A percentile compares a stretch with the other conserved stretches of the same genome.
phyloP scores from a whole-genome alignment of 2,329 filamentous ascomycete genomes.

The Neofusicoccum ribis region DNA sequence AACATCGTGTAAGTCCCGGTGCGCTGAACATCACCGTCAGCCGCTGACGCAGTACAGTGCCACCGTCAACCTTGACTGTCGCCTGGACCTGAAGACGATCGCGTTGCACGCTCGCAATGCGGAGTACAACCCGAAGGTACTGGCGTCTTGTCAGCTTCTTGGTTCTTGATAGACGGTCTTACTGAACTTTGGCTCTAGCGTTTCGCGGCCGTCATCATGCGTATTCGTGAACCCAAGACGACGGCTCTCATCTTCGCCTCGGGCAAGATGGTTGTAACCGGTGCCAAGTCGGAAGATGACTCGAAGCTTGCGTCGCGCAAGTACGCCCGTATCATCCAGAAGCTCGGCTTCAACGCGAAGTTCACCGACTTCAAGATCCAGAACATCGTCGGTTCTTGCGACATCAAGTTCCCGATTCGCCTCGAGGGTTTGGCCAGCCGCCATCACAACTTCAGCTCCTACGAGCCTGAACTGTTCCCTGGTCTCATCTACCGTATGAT shows the following conservation, averaged over 20 bases:
- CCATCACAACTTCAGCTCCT: slow-evolving; percentile 99
- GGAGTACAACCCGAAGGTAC: slow-evolving; percentile 97
- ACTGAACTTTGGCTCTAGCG: slow-evolving; percentile 60
- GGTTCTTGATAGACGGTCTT: slow-evolving; percentile 32
- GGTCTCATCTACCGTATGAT: slow-evolving; percentile 99
- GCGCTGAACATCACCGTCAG: slow-evolving; percentile 25
- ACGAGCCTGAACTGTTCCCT: slow-evolving; percentile 97
- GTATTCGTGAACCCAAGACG: slow-evolving; percentile 98
- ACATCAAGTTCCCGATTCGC: slow-evolving; percentile 99
- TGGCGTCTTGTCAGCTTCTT: slow-evolving; percentile 37
- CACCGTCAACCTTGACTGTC: slow-evolving; percentile 96
- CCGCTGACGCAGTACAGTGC: slow-evolving; percentile 60
- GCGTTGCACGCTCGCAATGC: slow-evolving; percentile 96
- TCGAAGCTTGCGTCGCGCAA: slow-evolving; percentile 96
- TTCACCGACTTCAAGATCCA: slow-evolving; percentile 99
- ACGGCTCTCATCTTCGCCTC: slow-evolving; percentile 97
- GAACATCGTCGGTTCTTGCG: slow-evolving; percentile 98
- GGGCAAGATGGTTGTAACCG: slow-evolving; percentile 99
- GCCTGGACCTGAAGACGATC: slow-evolving; percentile 96
- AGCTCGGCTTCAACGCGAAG: slow-evolving; percentile 98
- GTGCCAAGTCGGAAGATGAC: slow-evolving; percentile 96
- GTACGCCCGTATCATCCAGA: slow-evolving; percentile 98
- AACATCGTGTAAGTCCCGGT: slow-evolving; percentile 67
- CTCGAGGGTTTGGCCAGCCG: slow-evolving; percentile 92
- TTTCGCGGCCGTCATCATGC: slow-evolving; percentile 99